Evolutionary conservation across 2,329 filamentous ascomycete species (phyloP).

Genomic region (Gnomoniopsis smithogilvyi): DNA sequence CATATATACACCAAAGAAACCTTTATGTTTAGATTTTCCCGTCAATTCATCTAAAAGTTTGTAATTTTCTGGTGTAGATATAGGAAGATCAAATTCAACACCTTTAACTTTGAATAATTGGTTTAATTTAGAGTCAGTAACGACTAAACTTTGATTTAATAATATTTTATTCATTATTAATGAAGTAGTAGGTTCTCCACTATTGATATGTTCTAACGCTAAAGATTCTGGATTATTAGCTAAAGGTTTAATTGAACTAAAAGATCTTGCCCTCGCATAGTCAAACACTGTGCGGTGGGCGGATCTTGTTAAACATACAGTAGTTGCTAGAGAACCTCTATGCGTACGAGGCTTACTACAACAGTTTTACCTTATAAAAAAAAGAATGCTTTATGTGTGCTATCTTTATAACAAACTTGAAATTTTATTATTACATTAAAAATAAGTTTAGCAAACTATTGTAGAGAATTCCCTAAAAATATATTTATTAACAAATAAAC

Average conservation of each 20-base stretch:
- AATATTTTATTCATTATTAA: slow-evolving; percentile 8
- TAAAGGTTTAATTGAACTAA: slow-evolving; percentile 13
- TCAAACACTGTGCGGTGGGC: too few species aligned
- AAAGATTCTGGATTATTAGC: slow-evolving; percentile 12
- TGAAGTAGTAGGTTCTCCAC: slow-evolving; percentile 14
- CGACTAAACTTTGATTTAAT: slow-evolving; percentile 13
- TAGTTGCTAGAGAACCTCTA: not conserved
- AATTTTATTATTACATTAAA: slow-evolving; percentile 7
- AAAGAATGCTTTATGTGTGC: not conserved
- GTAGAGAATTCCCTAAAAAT: slow-evolving; percentile 8
- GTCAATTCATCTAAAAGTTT: slow-evolving; percentile 10
- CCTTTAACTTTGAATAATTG: slow-evolving; percentile 13
- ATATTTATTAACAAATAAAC: slow-evolving; percentile 12
- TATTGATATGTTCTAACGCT: slow-evolving; percentile 16
- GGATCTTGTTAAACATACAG: slow-evolving; percentile 7
- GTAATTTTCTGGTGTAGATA: slow-evolving; percentile 4
- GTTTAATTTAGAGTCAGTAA: slow-evolving; percentile 13
- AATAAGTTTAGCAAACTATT: slow-evolving; percentile 11
- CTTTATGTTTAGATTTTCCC: slow-evolving; percentile 10
- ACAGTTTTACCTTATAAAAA: not conserved
- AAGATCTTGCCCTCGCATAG: slow-evolving; percentile 3
- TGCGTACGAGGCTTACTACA: slow-evolving; percentile 9
- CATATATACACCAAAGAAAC: slow-evolving; percentile 11
- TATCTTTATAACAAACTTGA: not conserved
- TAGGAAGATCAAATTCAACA: slow-evolving; percentile 9